Evolutionary conservation across 306 rosid genomes (phyloP), one percentile per base, ranked within the genome.

Genomic region (Ochetophila trinervis): DNA sequence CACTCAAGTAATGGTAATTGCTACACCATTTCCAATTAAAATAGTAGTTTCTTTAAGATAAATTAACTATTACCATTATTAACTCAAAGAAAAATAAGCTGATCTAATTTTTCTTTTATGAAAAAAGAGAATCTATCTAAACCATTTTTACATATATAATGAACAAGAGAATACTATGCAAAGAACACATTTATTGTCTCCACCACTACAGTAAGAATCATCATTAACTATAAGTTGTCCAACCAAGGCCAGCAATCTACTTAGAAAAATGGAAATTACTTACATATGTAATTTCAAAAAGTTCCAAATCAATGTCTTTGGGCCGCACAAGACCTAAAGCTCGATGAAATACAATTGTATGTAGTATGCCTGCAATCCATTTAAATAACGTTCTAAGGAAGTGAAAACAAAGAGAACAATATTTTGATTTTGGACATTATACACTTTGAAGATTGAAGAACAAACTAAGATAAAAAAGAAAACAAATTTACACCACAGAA

Each of bases 291-390:
- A 94, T 77, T 22, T 94, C 99, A 65, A 90, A 90, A 57, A 94
- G 95, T 63, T 90, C 97, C 89, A 90, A 80, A 73, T 90, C 96
- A 50, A 86, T 65, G 69, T 90, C 99, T 72, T 81, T 94, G 0
- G 99, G 99, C 69, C 96, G 96, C 68, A 94, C 95, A 59, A 94
- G 97, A 76, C 97, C 99, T 84, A 94, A 80, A 13, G 99, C 97
- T 6, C 99, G 94, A 82, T 94, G 94, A 79, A 94, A 94, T 59
- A 90, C 70, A 68, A 94, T 83, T 0, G 96, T 94, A 77, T 94
- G 99, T 30, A 94, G 83, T 68, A 94, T 83, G 77, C 99, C 99
- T 93, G 91, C 80, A 80, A 36, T 24, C 74, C 53, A 54, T 54
- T 53, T 16, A 44, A 15, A 27, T 37, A 48, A 4, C 5, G 18